Conservation (phyloP, 2,329 filamentous ascomycete genomes). For the Chaetomiaceae sp. region DNA sequence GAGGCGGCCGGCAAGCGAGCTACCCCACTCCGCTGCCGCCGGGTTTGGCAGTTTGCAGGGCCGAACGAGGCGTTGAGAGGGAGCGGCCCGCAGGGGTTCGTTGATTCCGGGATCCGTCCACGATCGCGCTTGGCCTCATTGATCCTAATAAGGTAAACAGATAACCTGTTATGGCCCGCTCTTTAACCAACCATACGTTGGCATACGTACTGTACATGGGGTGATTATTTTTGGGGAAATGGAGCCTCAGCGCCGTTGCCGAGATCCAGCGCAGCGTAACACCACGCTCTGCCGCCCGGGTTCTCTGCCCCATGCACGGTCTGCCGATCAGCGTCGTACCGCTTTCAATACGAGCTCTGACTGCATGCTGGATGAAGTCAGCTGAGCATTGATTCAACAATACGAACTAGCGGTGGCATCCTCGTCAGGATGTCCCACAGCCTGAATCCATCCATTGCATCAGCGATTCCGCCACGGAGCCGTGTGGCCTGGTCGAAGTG, state of each 20-base stretch:
- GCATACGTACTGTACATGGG: background rate
- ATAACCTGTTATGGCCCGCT: no score
- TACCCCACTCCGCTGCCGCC: background rate
- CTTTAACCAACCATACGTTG: no score
- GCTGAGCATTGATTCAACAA: background rate
- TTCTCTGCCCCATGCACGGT: background rate
- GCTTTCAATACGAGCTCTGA: conserved; percentile 11
- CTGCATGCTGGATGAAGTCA: background rate
- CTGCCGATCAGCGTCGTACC: conserved; percentile 9
- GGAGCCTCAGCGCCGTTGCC: background rate
- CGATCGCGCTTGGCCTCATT: background rate
- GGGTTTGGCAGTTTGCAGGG: background rate
- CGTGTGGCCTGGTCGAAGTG: background rate
- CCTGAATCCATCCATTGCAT: conserved; percentile 1
- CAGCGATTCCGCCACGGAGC: background rate
- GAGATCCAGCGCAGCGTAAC: background rate
- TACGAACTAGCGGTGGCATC: conserved; percentile 5
- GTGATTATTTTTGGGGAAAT: conserved; percentile 3
- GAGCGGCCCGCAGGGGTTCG: background rate
- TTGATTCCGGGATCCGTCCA: background rate
- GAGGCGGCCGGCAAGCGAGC: no score
- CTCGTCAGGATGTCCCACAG: background rate
- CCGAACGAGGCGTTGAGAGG: background rate
- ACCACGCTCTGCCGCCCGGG: background rate
- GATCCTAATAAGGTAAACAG: background rate